Conservation (phyloP, 345 rosid genomes). For the Euphorbia tirucalli region DNA sequence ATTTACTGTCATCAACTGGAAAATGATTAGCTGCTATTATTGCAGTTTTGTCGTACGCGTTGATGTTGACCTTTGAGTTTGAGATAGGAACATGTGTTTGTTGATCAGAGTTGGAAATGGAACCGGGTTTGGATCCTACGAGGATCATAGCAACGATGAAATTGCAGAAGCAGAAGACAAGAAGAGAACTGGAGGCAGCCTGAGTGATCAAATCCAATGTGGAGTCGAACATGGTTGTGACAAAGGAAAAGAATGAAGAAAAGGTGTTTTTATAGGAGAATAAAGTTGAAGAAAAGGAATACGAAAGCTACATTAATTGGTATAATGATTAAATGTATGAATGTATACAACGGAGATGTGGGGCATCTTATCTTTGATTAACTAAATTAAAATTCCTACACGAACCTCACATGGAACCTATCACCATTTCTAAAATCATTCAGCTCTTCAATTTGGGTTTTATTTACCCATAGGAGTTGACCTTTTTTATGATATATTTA, state of each 20-base stretch:
- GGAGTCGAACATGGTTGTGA: conserved; percentile 32
- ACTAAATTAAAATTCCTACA: not conserved
- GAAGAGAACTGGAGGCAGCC: conserved; percentile 43
- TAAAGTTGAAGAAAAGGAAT: too few relatives aligned
- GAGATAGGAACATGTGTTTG: conserved; percentile 12
- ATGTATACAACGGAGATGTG: not conserved
- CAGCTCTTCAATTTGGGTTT: too few relatives aligned
- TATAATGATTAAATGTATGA: conserved; percentile 10
- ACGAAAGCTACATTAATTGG: too few relatives aligned
- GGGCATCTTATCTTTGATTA: conserved; percentile 5
- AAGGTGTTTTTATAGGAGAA: conserved; percentile 3
- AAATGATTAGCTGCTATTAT: not conserved
- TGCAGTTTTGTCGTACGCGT: not conserved
- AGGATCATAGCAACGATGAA: conserved; percentile 43
- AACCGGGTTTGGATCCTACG: conserved; percentile 31
- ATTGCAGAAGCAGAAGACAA: conserved; percentile 50
- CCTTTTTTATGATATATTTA: too few relatives aligned
- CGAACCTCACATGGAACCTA: conserved; percentile 11
- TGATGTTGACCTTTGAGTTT: not conserved
- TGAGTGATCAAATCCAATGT: conserved; percentile 32
- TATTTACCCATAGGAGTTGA: too few relatives aligned
- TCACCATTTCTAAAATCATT: too few relatives aligned
- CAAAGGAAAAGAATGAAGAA: not conserved
- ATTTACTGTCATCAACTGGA: conserved; percentile 1
- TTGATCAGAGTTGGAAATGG: conserved; percentile 12